phyloP scores from a whole-genome alignment of 1,139 yeast genomes.

The Debaryomyces sp. region DNA sequence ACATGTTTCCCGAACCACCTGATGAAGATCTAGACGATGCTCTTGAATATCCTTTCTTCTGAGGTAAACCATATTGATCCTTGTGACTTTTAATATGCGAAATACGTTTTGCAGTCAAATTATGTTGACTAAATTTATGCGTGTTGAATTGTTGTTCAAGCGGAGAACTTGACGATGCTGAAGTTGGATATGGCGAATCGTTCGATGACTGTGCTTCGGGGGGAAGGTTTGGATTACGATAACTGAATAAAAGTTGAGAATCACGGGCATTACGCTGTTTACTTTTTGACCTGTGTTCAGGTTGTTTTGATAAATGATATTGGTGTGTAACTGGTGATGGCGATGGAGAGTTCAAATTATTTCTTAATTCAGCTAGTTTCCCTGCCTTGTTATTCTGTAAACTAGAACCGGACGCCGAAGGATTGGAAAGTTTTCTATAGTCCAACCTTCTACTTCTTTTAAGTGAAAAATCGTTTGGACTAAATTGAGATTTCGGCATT shows the following conservation, averaged over 20 bases:
- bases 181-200: constrained; percentile 26
- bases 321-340: constrained; percentile 8
- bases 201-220: constrained; percentile 12
- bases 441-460: constrained; percentile 46
- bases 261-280: constrained; percentile 22
- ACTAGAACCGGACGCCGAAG: constrained; percentile 25
- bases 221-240: constrained; percentile 26
- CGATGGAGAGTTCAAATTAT: constrained; percentile 21
- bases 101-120: constrained; percentile 20
- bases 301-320: constrained; percentile 3
- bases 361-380: constrained; percentile 36
- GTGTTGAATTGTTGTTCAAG: constrained; percentile 18
- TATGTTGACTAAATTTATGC: constrained; percentile 19
- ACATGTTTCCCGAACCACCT: constrained; percentile 3
- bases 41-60: constrained; percentile 1
- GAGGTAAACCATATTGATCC: constrained; percentile 8
- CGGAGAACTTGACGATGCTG: constrained; percentile 17
- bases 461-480: constrained; percentile 32
- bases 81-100: constrained; percentile 17
- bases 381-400: constrained; percentile 34
- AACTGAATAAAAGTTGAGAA: constrained; percentile 37
- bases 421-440: constrained; percentile 33
- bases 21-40: constrained; percentile 7
- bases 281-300: constrained; percentile 5
- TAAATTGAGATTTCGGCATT: neutral